Evolutionary conservation across 78 protist species (phyloP).

Genomic region (Dictyostelium discoideum): DNA sequence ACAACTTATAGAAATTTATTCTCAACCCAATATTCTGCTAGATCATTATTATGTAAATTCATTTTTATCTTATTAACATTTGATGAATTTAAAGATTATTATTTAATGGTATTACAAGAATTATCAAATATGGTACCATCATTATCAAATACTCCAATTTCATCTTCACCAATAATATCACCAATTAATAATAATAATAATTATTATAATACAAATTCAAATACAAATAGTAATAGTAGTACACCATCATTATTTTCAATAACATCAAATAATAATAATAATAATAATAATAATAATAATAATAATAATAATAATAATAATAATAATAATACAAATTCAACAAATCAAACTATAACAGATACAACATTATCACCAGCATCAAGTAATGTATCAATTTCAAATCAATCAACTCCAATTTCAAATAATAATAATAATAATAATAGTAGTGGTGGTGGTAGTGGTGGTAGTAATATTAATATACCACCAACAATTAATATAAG

Average conservation of each 20-base stretch:
- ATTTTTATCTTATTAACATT: conserved; percentile 4
- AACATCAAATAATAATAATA: background rate
- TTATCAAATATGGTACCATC: conserved; percentile 2
- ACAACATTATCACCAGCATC: background rate
- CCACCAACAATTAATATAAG: conserved; percentile 3
- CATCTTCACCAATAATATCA: background rate
- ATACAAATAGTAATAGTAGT: background rate
- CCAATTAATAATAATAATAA: background rate
- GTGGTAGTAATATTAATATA: background rate
- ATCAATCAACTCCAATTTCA: background rate
- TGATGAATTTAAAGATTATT: conserved; percentile 4
- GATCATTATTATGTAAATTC: conserved; percentile 54
- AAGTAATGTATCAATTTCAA: background rate
- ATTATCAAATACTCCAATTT: background rate
- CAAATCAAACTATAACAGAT: background rate
- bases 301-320: background rate
- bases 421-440: background rate
- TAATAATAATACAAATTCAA: background rate
- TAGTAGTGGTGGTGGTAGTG: background rate
- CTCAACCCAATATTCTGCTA: conserved; percentile 62
- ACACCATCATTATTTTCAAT: background rate
- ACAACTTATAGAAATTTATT: conserved; percentile 31
- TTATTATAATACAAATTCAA: background rate
- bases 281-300: background rate
- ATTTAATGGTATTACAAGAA: conserved; percentile 25